These are phyloP conservation scores for Leccinellum luteum DNA, from an alignment of 768 basidiomycete species.

Conservation along the genomic window DNA sequence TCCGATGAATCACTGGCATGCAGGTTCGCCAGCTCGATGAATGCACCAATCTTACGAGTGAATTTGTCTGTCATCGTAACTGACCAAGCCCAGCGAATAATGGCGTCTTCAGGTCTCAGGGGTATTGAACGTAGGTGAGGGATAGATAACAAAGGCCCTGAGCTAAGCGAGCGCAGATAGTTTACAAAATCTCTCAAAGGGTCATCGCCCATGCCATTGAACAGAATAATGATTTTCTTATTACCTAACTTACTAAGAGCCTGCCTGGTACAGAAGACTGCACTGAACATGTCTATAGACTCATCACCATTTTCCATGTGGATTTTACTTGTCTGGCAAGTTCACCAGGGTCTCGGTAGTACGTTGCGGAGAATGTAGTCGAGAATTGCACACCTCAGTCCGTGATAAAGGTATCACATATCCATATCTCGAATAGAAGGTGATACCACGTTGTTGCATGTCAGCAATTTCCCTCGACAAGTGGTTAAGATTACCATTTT, in stretches of 20 bases:
- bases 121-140: constrained; percentile 22
- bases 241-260: background rate
- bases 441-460: constrained; percentile 31
- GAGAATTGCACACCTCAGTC: constrained; percentile 26
- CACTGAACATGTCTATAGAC: too few relatives aligned
- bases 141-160: constrained; percentile 23
- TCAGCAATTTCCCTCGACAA: too few relatives aligned
- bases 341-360: background rate
- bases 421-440: too few relatives aligned
- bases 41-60: background rate
- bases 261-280: background rate
- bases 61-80: constrained; percentile 14
- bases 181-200: background rate
- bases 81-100: constrained; percentile 23
- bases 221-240: constrained; percentile 6
- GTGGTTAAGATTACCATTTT: too few relatives aligned
- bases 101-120: constrained; percentile 13
- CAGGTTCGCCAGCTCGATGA: background rate
- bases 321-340: constrained; percentile 18
- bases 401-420: constrained; percentile 29
- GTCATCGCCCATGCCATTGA: constrained; percentile 11
- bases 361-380: constrained; percentile 13
- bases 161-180: constrained; percentile 2
- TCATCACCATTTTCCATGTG: constrained; percentile 17
- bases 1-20: background rate